phyloP scores from a whole-genome alignment of 1,139 yeast species.

The Magnusiomyces tetraspermus region DNA sequence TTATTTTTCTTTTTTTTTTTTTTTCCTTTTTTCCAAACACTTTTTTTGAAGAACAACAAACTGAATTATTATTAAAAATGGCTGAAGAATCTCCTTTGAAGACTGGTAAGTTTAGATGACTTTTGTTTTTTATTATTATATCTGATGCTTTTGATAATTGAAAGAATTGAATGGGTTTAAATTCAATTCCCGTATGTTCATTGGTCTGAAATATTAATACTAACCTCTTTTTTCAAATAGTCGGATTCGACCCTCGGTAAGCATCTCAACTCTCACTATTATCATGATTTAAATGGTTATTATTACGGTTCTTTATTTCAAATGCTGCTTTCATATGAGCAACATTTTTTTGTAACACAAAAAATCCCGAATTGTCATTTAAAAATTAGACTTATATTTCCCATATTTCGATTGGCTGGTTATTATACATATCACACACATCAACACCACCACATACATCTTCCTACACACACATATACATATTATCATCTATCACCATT shows the following conservation, averaged over 20 bases:
- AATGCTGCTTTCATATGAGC: too few species aligned
- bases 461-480: too few species aligned
- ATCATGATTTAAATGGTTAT: too few species aligned
- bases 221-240: constrained; percentile 4
- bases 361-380: too few species aligned
- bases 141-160: not conserved
- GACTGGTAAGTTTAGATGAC: constrained; percentile 70
- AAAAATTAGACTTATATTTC: too few species aligned
- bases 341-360: too few species aligned
- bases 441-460: not conserved
- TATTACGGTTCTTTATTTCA: too few species aligned
- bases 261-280: constrained; percentile 4
- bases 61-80: constrained; percentile 9
- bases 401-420: too few species aligned
- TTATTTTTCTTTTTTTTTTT: constrained; percentile 1
- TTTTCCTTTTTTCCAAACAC: not conserved
- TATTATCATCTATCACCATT: too few species aligned
- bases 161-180: not conserved
- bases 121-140: not conserved
- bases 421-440: too few species aligned
- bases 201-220: not conserved
- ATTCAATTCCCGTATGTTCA: not conserved
- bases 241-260: constrained; percentile 17
- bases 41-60: too few species aligned
- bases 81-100: constrained; percentile 44